Evolutionary conservation across 176 grass and related monocot species (phyloP), one percentile per base, ranked within the genome.

Genomic region (Phoenix dactylifera): DNA sequence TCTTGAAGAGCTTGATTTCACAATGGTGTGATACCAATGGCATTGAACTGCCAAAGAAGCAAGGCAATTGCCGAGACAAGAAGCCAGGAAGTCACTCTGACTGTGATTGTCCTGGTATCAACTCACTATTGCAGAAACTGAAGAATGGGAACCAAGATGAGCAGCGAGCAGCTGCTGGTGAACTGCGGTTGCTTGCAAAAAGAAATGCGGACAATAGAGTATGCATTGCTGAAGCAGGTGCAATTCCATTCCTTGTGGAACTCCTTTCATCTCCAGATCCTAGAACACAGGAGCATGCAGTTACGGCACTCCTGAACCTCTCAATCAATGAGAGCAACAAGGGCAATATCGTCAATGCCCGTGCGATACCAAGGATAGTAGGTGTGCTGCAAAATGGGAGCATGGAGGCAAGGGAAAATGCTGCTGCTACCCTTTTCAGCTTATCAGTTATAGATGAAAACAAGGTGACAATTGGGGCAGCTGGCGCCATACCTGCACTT

Each of bases 21-120:
- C 93, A 98, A 66, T 98, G 93, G 93, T 92, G 93, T 58, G 93
- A 98, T 68, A 79, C 74, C 53, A 98, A 92, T 26, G 93, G 93
- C 24, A 78, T 98, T 0, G 93, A 98, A 66, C 81, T 90, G 69
- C 79, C 84, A 0, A 92, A 92, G 76, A 84, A 68, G 57, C 91
- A 83, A 1, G 16, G 49, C 4, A 73, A 67, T 49, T 75, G 62
- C 50, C 76, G 51, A 10, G 84, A 92, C 4, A 89, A 81, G 22
- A 92, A 76, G 52, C 56, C 60, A 5, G 57, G 63, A 10, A 98
- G 83, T 71, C 69, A 74, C 58, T 88, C 78, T 0, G 93, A 89
- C 44, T 92, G 81, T 61, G 85, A 88, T 50, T 61, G 60, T 68
- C 65, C 78, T 74, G 84, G 81, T 49, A 76, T 98, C 51, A 35